These are phyloP conservation scores for Leptosphaerulina australis DNA, from an alignment of 2,329 filamentous ascomycete species.

Conservation along the genomic window DNA sequence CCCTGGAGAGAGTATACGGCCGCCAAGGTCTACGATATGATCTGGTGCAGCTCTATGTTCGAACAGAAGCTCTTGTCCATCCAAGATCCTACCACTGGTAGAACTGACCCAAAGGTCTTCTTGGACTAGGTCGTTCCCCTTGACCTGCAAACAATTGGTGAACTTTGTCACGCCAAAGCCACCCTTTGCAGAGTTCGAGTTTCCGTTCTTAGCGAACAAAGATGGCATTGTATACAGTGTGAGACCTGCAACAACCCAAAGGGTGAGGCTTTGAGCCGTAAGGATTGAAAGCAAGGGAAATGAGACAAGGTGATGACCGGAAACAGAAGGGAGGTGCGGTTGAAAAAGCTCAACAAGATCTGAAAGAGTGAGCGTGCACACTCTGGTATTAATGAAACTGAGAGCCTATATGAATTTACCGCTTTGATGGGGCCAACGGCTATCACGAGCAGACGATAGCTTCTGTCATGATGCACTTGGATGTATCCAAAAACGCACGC, in stretches of 20 bases:
- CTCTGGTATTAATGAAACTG: slow-evolving; percentile 30
- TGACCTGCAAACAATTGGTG: slow-evolving; percentile 82
- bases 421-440: slow-evolving; percentile 21
- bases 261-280: slow-evolving; percentile 9
- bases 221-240: slow-evolving; percentile 12
- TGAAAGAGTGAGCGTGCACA: slow-evolving; percentile 20
- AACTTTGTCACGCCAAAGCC: slow-evolving; percentile 74
- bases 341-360: slow-evolving; percentile 40
- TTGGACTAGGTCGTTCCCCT: slow-evolving; percentile 68
- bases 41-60: slow-evolving; percentile 73
- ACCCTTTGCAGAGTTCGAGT: neutral
- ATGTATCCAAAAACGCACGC: slow-evolving; percentile 27
- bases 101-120: slow-evolving; percentile 92
- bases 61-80: slow-evolving; percentile 70
- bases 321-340: slow-evolving; percentile 33
- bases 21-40: slow-evolving; percentile 76
- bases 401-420: slow-evolving; percentile 6
- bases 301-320: slow-evolving; percentile 16
- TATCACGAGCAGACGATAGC: slow-evolving; percentile 27
- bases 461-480: slow-evolving; percentile 14
- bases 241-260: slow-evolving; percentile 1
- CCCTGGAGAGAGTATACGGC: slow-evolving; percentile 82
- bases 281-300: slow-evolving; percentile 15
- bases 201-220: slow-evolving; percentile 2
- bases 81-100: slow-evolving; percentile 78